Base-by-base conservation (phyloP, 2,329 filamentous ascomycete genomes). In the Sclerotinia sclerotiorum region DNA sequence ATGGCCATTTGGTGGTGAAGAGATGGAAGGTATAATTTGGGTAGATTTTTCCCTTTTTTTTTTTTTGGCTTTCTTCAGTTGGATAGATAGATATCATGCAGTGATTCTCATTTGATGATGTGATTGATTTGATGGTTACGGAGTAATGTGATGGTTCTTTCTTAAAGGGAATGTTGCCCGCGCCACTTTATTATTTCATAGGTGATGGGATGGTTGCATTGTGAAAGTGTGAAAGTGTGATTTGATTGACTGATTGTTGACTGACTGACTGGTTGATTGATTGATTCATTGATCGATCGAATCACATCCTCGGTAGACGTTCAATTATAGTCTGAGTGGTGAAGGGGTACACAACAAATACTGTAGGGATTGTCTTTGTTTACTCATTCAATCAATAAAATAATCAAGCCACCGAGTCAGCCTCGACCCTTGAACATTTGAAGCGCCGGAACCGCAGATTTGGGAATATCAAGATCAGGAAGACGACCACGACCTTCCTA, bases 1-100 rank as follows among this genome's bases (percentile, higher is more conserved):
- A 76, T 69, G 6, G 75, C 61, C 76, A 78, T 78, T 49, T 10
- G 42, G 21, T 49, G 49, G 13, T 6, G 29, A 15, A 13, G 48
- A 24, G 32, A 35, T 21, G 32, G 48, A 54, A 39, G 42, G 51
- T 24, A 21, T 42, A 44, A 32, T 62, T 5, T 2, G 17, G n/a
- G 24, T 5, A 19, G 19, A 7, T 8, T 5, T 61, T 15, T 42
- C 3, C 10, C 3, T 21, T 39, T 57, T 10, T 17, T 57, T n/a
- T 1, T 13, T 39, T 39, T 39, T 32, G 32, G 7, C 4, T 46
- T 1, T 21, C 17, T 13, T 3, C 2, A 46, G 1, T 29, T 46
- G 2, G 32, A 32, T 10, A 35, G 6, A 10, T 29, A 29, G 29
- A 29, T 46, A 35, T 35, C 35, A 42, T 42, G 39, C 39, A 42